Base-by-base conservation (phyloP, 495 filamentous ascomycete species). In the Penicillium malachiteum region DNA sequence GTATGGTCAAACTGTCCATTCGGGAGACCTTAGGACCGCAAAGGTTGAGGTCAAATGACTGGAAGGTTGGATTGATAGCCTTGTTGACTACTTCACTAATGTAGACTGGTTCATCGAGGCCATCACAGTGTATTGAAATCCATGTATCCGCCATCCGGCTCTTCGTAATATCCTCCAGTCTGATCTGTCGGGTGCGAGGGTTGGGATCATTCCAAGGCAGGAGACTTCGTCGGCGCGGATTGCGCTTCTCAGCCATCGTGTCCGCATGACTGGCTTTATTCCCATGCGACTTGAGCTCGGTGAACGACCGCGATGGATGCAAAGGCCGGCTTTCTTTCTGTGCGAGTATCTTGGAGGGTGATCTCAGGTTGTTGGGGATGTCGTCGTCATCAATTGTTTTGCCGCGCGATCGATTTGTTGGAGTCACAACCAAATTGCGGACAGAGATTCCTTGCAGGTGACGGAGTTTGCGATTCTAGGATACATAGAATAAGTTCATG, bases 51-150 rank as follows among this genome's bases (percentile, higher is more conserved):
- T 97, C 91, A 69, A 97, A 95, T 54, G 86, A 84, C 39, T 86
- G 84, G 67, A 96, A 98, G 63, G 84, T 89, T 39, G 92, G 92
- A 71, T 97, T 97, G 80, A 90, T 92, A 13, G 89, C 81, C 66
- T 84, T 84, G 56, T 88, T 81, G 13, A 85, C 78, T 39, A 88
- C 75, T 74, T 98, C 94, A 71, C 91, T 96, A 66, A 96, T 84
- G 68, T 97, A 98, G 18, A 97, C 71, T 0, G 94, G 92, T 16
- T 89, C 86, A 37, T 81, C 70, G 43, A 80, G 68, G 1, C 73
- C 80, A 7, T 80, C 78, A 55, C 82, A 83, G 71, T 96, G 92
- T 21, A 98, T 70, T 0, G 90, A 87, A 68, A 96, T 95, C 81
- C 96, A 97, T 9, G 85, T 83, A 70, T 96, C 89, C n/a, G 85